Percentiles rank a stretch among this genome's conserved stretches.
phyloP scores from a whole-genome alignment of 2,329 filamentous ascomycete genomes.

The Fusarium sp. region DNA sequence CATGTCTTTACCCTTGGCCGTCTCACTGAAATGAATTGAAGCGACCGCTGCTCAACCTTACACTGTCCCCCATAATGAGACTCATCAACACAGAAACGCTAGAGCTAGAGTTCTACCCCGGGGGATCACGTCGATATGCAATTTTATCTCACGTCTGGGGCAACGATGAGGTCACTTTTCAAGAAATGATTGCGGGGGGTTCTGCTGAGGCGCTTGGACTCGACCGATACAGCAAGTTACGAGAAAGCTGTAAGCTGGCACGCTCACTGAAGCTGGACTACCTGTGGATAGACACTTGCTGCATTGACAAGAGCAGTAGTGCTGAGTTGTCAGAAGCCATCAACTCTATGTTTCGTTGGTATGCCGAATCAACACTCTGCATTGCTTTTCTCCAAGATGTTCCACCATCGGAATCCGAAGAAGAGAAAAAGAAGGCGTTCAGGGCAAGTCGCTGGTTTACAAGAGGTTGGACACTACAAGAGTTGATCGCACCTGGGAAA shows the following conservation, averaged over 20 bases:
- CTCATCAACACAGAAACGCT: slow-evolving; percentile 42
- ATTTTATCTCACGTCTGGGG: slow-evolving; percentile 47
- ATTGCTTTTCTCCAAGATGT: slow-evolving; percentile 45
- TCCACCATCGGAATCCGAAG: background rate
- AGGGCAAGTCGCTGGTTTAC: slow-evolving; percentile 42
- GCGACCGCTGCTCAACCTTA: background rate
- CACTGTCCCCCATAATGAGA: slow-evolving; percentile 31
- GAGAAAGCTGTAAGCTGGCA: slow-evolving; percentile 37
- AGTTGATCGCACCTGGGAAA: slow-evolving; percentile 45
- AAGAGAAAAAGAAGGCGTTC: slow-evolving; percentile 3
- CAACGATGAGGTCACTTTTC: slow-evolving; percentile 38
- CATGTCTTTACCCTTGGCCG: too few species aligned
- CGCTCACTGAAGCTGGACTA: slow-evolving; percentile 34
- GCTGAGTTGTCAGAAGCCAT: slow-evolving; percentile 49
- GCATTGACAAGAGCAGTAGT: slow-evolving; percentile 49
- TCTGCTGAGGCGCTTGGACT: slow-evolving; percentile 1
- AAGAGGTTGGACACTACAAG: slow-evolving; percentile 48
- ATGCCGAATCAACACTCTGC: slow-evolving; percentile 43
- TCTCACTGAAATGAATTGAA: background rate
- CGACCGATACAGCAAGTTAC: slow-evolving; percentile 35
- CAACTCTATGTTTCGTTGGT: slow-evolving; percentile 51
- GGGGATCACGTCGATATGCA: slow-evolving; percentile 39
- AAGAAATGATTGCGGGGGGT: slow-evolving; percentile 18
- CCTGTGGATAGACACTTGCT: slow-evolving; percentile 50
- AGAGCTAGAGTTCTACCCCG: slow-evolving; percentile 35